Evolutionary conservation across 2,329 filamentous ascomycete genomes (phyloP), one percentile per base, ranked within the genome.

Genomic region (Zymoseptoria ardabiliae): DNA sequence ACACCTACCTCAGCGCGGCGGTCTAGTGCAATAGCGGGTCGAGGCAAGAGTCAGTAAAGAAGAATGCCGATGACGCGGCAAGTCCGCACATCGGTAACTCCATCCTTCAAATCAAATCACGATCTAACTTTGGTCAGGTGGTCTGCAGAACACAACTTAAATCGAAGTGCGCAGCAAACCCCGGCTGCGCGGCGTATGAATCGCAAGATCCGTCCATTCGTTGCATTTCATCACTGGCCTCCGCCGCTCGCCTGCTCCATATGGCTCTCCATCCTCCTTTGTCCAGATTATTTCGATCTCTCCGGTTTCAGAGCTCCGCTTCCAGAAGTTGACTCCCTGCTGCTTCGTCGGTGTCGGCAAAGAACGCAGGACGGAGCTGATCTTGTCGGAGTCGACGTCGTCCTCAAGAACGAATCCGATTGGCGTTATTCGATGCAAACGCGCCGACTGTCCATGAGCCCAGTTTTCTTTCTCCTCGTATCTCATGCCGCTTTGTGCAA

Each of bases 401-500:
- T 4, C 35, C 35, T n/a, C 17, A 7, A n/a, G 17, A 4, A 45
- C 35, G 35, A n/a, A 51, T 21, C 55, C 55, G 22, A 57, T 20
- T 3, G 20, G 48, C 17, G 22, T 50, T 11, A 4, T 25, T 13
- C 11, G 17, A 35, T 57, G 48, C n/a, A 58, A 22, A 35, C 19
- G 56, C 9, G 22, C 50, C 11, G 23, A 35, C 22, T 58, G 22
- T 11, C 56, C 50, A 5, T 50, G 56, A 21, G 2, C 6, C 17
- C 19, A 58, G 28, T 23, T 30, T 11, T 41, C 21, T 17, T 10
- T 54, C 19, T 48, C 17, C 45, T 58, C 56, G 51, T 54, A 58
- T 20, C 56, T 6, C 56, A 54, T 58, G 19, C 56, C 56, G 22
- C 51, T 54, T 8, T 25, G n/a, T 5, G 56, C 56, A 19, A 58